Evolutionary conservation across 352 stramenopile genomes (phyloP).

Genomic region (Globisporangium solare): DNA sequence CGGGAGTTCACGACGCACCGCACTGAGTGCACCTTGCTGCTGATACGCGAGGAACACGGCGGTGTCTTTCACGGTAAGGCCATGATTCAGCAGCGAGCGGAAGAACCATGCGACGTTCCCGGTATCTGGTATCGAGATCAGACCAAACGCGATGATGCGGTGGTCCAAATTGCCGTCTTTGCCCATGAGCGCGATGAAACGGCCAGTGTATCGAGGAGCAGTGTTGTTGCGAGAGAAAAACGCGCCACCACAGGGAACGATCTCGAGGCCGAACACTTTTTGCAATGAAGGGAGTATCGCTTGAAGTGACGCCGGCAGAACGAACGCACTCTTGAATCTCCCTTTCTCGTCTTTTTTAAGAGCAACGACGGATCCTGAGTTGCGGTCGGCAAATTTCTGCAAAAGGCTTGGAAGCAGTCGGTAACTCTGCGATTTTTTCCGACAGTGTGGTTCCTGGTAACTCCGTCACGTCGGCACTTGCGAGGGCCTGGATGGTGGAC

Average conservation of each 20-base stretch:
- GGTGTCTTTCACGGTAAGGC: constrained; percentile 39
- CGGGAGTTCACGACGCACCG: constrained; percentile 40
- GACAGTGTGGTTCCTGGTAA: constrained; percentile 65
- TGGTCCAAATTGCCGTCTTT: constrained; percentile 69
- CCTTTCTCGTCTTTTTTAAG: constrained; percentile 59
- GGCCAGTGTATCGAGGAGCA: constrained; percentile 40
- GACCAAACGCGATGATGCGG: constrained; percentile 61
- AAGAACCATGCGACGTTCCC: constrained; percentile 81
- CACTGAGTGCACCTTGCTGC: constrained; percentile 52
- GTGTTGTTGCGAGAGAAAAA: background rate
- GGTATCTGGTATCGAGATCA: constrained; percentile 58
- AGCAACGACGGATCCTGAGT: constrained; percentile 50
- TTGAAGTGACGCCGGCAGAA: constrained; percentile 58
- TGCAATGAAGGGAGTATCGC: constrained; percentile 49
- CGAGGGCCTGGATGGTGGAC: constrained; percentile 64
- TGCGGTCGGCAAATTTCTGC: constrained; percentile 68
- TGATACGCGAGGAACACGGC: constrained; percentile 60
- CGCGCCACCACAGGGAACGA: constrained; percentile 43
- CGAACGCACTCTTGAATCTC: constrained; percentile 67
- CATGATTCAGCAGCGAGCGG: constrained; percentile 39
- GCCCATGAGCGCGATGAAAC: constrained; percentile 50
- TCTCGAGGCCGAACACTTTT: constrained; percentile 65
- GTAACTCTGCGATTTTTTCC: constrained; percentile 79
- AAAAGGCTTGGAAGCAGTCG: constrained; percentile 76
- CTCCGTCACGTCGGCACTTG: constrained; percentile 51